Conservation (phyloP, 208 protist species). For the Angomonas ambiguus region DNA sequence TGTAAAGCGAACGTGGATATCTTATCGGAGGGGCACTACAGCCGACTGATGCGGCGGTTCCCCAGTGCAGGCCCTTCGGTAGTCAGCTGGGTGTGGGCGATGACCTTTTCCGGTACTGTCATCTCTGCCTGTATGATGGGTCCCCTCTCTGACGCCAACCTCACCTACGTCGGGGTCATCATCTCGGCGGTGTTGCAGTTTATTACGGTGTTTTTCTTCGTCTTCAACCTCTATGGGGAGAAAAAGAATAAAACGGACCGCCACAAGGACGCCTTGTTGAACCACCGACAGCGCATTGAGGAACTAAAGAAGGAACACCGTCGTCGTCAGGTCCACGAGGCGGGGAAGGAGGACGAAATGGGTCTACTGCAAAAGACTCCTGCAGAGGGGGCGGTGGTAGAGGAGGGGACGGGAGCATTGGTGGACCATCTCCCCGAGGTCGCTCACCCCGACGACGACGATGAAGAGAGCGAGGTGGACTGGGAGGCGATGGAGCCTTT, state of each 20-base stretch:
- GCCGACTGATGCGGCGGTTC: constrained; percentile 44
- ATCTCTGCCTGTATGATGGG: constrained; percentile 41
- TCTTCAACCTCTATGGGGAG: constrained; percentile 73
- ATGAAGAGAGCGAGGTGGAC: background rate
- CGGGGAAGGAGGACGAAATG: background rate
- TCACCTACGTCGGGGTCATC: constrained; percentile 42
- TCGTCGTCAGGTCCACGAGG: background rate
- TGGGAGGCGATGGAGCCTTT: constrained; percentile 8
- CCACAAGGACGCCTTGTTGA: constrained; percentile 27
- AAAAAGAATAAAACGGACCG: constrained; percentile 48
- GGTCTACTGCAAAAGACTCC: constrained; percentile 10
- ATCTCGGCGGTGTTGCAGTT: constrained; percentile 56
- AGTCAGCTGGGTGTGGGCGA: constrained; percentile 66
- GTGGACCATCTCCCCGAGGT: no score
- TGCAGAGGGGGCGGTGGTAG: constrained; percentile 2
- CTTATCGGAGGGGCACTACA: constrained; percentile 77
- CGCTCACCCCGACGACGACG: background rate
- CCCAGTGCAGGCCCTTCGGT: constrained; percentile 42
- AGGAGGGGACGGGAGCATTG: background rate
- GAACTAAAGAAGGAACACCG: background rate
- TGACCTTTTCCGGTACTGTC: constrained; percentile 40
- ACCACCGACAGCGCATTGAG: constrained; percentile 11
- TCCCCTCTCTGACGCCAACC: constrained; percentile 45
- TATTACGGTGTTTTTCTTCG: constrained; percentile 37
- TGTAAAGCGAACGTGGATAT: constrained; percentile 71